phyloP scores from a whole-genome alignment of 208 protist genomes.

The Acanthamoeba divionensis region DNA sequence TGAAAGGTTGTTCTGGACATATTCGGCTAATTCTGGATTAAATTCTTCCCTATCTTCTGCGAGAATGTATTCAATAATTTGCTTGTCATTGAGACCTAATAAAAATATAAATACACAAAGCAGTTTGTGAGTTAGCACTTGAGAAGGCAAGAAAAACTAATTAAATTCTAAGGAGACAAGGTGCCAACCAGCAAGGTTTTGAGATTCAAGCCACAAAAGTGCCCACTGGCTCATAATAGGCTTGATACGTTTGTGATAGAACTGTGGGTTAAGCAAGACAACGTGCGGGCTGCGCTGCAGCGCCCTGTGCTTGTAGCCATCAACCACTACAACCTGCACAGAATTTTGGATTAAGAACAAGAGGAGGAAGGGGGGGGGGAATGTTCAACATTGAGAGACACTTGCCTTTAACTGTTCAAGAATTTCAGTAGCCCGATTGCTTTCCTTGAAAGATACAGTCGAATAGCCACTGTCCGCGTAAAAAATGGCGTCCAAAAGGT shows the following conservation, averaged over 20 bases:
- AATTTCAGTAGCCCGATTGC: not conserved
- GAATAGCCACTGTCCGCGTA: constrained; percentile 65
- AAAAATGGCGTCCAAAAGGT: constrained; percentile 90
- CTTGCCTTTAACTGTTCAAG: not conserved
- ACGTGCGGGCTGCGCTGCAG: constrained; percentile 88
- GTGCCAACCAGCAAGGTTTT: constrained; percentile 14
- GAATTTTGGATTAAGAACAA: too few species aligned
- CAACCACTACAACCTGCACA: too few species aligned
- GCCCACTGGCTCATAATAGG: constrained; percentile 85
- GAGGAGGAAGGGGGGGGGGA: too few species aligned
- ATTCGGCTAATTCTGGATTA: not conserved
- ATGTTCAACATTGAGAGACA: too few species aligned
- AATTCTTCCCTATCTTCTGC: not conserved
- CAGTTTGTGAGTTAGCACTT: too few species aligned
- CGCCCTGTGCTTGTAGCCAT: constrained; percentile 74
- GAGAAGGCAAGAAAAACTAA: too few species aligned
- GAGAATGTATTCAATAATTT: constrained; percentile 27
- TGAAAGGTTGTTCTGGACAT: not conserved
- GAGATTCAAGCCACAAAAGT: constrained; percentile 83
- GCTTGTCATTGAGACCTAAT: constrained; percentile 28
- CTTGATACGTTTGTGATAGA: constrained; percentile 84
- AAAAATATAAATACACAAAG: too few species aligned
- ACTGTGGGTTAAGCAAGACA: constrained; percentile 85
- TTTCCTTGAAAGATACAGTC: not conserved
- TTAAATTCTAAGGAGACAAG: too few species aligned